phyloP scores from a whole-genome alignment of 2,329 filamentous ascomycete genomes.

The Rutstroemia sp. region DNA sequence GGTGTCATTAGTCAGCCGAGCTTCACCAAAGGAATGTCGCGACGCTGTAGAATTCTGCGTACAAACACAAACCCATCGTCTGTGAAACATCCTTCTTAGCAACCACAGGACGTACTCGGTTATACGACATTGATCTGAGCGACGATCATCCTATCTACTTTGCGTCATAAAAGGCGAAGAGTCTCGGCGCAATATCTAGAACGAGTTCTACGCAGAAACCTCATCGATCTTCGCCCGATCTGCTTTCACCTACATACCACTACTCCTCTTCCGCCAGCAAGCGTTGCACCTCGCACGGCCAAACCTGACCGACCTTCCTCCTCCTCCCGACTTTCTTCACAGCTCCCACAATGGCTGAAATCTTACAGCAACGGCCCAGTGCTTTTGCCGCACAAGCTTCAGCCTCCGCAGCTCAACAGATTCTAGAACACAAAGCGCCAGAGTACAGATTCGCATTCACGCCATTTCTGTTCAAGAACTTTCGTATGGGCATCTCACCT shows the following conservation, averaged over 20 bases:
- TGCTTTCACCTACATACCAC: background rate
- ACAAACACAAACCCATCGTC: too few relatives aligned
- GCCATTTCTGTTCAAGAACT: slow-evolving; percentile 74
- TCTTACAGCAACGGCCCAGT: slow-evolving; percentile 4
- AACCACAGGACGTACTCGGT: too few relatives aligned
- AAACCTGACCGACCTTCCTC: background rate
- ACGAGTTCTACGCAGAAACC: background rate
- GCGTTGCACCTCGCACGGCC: background rate
- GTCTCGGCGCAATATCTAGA: too few relatives aligned
- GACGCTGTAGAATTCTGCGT: too few relatives aligned
- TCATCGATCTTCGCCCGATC: background rate
- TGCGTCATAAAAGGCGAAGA: too few relatives aligned
- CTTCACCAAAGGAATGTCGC: too few relatives aligned
- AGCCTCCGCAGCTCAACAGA: slow-evolving; percentile 26
- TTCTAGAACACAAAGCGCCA: slow-evolving; percentile 50
- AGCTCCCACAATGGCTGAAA: slow-evolving; percentile 2
- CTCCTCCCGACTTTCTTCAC: background rate
- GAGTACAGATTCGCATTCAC: slow-evolving; percentile 73
- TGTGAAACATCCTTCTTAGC: too few relatives aligned
- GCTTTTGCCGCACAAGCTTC: slow-evolving; percentile 9
- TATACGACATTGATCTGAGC: too few relatives aligned
- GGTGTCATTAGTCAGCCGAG: too few relatives aligned
- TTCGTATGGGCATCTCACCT: slow-evolving; percentile 75
- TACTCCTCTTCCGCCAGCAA: background rate
- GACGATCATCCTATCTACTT: too few relatives aligned